These are phyloP conservation scores for Phylloporus sp. DNA, from an alignment of 1,284 basidiomycete species.

Conservation along the genomic window DNA sequence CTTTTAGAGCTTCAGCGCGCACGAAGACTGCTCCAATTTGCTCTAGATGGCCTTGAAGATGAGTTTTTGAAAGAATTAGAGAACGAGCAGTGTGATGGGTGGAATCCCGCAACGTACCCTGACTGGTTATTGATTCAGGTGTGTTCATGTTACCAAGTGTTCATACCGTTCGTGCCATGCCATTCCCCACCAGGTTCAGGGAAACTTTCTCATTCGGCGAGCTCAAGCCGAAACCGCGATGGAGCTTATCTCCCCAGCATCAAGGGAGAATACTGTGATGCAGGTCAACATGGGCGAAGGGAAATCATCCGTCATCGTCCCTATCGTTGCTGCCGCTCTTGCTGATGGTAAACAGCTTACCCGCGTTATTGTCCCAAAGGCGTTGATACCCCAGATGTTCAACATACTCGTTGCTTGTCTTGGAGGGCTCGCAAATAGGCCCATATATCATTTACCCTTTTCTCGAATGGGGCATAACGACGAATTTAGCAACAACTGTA, in stretches of 20 bases:
- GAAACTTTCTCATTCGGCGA: background rate
- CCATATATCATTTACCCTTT: background rate
- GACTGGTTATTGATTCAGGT: background rate
- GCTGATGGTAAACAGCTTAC: background rate
- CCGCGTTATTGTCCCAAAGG: background rate
- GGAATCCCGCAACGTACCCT: background rate
- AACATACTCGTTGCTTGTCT: background rate
- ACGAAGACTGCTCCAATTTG: background rate
- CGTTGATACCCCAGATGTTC: background rate
- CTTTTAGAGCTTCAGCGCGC: background rate
- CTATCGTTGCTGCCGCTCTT: background rate
- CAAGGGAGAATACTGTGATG: background rate
- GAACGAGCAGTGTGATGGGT: background rate
- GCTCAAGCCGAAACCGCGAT: background rate
- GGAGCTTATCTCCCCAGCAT: background rate
- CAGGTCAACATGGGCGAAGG: background rate
- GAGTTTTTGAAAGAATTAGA: background rate
- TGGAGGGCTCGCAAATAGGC: background rate
- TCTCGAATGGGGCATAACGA: background rate
- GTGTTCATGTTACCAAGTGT: background rate
- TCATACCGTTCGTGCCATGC: background rate
- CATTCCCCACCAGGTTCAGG: background rate
- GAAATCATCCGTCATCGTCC: background rate
- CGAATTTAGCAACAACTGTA: background rate
- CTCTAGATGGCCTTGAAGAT: background rate